These are phyloP conservation scores for Ogataea saltuana DNA, from an alignment of 805 yeast species.

Conservation along the genomic window DNA sequence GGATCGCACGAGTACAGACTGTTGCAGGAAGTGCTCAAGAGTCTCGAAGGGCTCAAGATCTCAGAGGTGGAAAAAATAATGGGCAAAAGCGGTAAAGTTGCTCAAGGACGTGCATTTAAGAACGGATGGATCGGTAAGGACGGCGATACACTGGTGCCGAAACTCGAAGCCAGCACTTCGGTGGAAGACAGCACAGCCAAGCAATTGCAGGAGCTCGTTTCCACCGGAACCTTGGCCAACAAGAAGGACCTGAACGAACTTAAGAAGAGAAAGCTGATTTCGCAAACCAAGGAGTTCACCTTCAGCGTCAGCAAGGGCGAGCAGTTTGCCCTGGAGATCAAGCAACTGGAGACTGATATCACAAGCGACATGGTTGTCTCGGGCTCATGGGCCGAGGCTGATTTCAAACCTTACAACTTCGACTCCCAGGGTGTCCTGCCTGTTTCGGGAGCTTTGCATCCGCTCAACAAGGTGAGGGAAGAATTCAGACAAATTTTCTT, in stretches of 20 bases:
- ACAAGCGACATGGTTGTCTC: conserved; percentile 88
- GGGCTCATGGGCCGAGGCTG: conserved; percentile 78
- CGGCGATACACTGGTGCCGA: conserved; percentile 73
- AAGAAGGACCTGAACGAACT: conserved; percentile 73
- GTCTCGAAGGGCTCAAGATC: conserved; percentile 79
- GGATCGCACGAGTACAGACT: conserved; percentile 93
- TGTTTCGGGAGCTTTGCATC: conserved; percentile 91
- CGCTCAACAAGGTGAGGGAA: conserved; percentile 93
- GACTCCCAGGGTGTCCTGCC: conserved; percentile 91
- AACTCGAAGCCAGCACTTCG: conserved; percentile 46
- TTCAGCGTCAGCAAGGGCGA: conserved; percentile 78
- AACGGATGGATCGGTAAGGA: conserved; percentile 94
- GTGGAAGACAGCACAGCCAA: conserved; percentile 70
- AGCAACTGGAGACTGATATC: conserved; percentile 85
- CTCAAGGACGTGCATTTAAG: conserved; percentile 97
- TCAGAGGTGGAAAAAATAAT: conserved; percentile 69
- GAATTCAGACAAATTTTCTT: conserved; percentile 98
- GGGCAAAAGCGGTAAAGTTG: conserved; percentile 85
- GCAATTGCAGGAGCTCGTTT: conserved; percentile 57
- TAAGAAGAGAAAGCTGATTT: conserved; percentile 88
- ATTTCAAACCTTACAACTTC: conserved; percentile 95
- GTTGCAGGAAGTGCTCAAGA: conserved; percentile 67
- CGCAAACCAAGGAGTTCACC: conserved; percentile 69
- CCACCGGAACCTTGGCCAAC: conserved; percentile 57
- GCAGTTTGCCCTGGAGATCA: conserved; percentile 79